Evolutionary conservation across 169 alveolate species (phyloP).

Genomic region (Plasmodium vivax): DNA sequence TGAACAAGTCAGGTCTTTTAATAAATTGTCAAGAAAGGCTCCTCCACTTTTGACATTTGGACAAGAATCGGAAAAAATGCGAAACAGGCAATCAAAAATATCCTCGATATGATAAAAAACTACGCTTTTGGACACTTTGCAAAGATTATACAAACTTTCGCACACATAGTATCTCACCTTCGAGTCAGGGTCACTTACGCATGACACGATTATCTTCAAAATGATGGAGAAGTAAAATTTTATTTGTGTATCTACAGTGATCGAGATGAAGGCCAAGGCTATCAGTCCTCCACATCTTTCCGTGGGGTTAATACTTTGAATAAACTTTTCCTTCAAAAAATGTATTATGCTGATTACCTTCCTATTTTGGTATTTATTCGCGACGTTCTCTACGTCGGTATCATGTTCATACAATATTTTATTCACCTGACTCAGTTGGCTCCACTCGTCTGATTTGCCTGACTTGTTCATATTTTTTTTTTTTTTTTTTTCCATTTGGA

Average conservation of each 20-base stretch:
- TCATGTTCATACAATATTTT: conserved; percentile 34
- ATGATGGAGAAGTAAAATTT: conserved; percentile 50
- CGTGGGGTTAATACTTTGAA: conserved; percentile 28
- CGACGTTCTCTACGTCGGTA: conserved; percentile 3
- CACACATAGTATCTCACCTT: conserved; percentile 84
- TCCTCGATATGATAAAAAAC: conserved; percentile 72
- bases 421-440: neutral
- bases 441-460: neutral
- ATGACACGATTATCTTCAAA: conserved; percentile 38
- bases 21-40: conserved; percentile 77
- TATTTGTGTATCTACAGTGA: conserved; percentile 46
- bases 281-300: conserved; percentile 71
- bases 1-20: conserved; percentile 80
- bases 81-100: conserved; percentile 82
- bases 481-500: conserved; percentile 3
- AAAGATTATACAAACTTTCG: conserved; percentile 83
- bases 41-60: conserved; percentile 84
- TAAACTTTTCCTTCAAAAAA: conserved; percentile 33
- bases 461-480: neutral
- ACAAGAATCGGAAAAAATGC: conserved; percentile 81
- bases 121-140: conserved; percentile 74
- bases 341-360: conserved; percentile 34
- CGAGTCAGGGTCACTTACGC: conserved; percentile 79
- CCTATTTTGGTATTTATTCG: conserved; percentile 52
- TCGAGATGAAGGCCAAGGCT: conserved; percentile 62